Conservation (phyloP, 2,329 filamentous ascomycete genomes). For the Aureobasidium sp. region DNA sequence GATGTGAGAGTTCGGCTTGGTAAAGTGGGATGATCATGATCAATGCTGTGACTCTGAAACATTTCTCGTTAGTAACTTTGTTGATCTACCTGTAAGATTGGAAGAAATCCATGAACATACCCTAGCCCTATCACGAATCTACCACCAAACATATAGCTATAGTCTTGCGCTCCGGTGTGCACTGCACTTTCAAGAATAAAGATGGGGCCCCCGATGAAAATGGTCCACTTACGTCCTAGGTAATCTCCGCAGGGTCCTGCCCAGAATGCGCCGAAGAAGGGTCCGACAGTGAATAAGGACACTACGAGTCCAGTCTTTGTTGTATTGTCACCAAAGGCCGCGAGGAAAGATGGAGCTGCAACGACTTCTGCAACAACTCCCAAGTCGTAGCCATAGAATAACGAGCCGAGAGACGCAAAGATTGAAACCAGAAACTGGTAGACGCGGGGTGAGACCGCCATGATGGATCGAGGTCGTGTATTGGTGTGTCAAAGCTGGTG, state of each 20-base stretch:
- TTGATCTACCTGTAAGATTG: too few relatives aligned
- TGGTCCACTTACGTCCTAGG: conserved; percentile 61
- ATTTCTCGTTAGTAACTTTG: too few relatives aligned
- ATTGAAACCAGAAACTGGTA: conserved; percentile 28
- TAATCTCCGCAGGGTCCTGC: conserved; percentile 58
- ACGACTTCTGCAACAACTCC: conserved; percentile 23
- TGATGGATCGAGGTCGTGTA: background rate
- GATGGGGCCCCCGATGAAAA: conserved; percentile 53
- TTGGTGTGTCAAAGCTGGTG: background rate
- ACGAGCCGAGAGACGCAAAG: conserved; percentile 30
- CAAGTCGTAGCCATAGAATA: conserved; percentile 26
- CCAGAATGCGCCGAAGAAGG: conserved; percentile 21
- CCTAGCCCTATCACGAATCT: conserved; percentile 20
- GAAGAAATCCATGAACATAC: background rate
- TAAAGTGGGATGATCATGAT: conserved; percentile 66
- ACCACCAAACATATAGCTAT: conserved; percentile 20
- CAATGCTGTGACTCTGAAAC: conserved; percentile 36
- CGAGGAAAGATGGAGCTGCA: conserved; percentile 18
- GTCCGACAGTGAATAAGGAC: conserved; percentile 20
- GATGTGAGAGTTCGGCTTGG: conserved; percentile 62
- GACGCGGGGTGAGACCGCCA: conserved; percentile 17
- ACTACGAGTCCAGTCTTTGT: conserved; percentile 19
- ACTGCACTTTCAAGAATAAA: conserved; percentile 22
- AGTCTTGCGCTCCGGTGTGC: conserved; percentile 19
- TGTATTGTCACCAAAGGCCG: conserved; percentile 16